phyloP scores from a whole-genome alignment of 2,329 filamentous ascomycete genomes.

The Sarocladium kiliense region DNA sequence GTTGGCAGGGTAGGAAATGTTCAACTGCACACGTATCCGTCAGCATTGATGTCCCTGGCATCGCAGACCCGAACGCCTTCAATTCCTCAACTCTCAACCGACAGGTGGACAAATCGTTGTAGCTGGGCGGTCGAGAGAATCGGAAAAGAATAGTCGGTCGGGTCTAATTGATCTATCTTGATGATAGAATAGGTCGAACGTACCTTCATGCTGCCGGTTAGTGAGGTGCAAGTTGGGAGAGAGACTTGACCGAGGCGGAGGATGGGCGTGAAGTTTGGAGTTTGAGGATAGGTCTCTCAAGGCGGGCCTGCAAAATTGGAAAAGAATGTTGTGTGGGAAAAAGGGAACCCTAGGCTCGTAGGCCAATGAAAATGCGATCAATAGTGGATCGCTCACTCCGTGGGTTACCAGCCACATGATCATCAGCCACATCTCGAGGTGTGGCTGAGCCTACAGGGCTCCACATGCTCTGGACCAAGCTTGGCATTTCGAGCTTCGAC shows the following conservation, averaged over 20 bases:
- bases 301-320: too few relatives aligned
- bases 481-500: too few relatives aligned
- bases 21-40: constrained; percentile 42
- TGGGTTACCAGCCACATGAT: background rate
- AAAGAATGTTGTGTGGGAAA: too few relatives aligned
- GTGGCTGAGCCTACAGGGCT: too few relatives aligned
- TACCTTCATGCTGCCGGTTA: constrained; percentile 46
- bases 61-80: too few relatives aligned
- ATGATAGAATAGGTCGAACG: constrained; percentile 13
- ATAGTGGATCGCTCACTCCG: background rate
- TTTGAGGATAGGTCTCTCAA: constrained; percentile 14
- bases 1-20: constrained; percentile 89
- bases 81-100: background rate
- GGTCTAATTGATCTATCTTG: background rate
- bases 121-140: background rate
- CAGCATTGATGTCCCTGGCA: constrained; percentile 21
- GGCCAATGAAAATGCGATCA: constrained; percentile 25
- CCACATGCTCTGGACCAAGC: too few relatives aligned
- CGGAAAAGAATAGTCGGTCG: background rate
- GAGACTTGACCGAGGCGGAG: constrained; percentile 34
- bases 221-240: constrained; percentile 35
- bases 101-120: background rate
- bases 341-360: constrained; percentile 21
- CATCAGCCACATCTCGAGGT: constrained; percentile 4
- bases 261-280: constrained; percentile 23